These are phyloP conservation scores for Aspergillus nanangensis DNA, from an alignment of 495 filamentous ascomycete genomes.

Conservation along the genomic window DNA sequence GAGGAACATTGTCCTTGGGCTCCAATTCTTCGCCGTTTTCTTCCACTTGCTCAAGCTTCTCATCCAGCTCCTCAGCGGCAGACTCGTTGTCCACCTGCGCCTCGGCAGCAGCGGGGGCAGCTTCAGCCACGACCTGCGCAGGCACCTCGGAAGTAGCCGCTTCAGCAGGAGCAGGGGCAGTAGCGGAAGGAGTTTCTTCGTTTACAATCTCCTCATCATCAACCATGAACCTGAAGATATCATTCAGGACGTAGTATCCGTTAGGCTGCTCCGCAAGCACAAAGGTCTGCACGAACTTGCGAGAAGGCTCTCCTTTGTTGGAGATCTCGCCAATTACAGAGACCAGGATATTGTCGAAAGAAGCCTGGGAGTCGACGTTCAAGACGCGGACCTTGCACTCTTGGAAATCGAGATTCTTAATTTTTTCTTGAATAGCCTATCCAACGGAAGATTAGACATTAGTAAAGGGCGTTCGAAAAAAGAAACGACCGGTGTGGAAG, in stretches of 20 bases:
- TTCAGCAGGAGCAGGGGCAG: constrained; percentile 22
- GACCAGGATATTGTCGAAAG: constrained; percentile 87
- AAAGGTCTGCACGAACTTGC: constrained; percentile 98
- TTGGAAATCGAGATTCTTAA: constrained; percentile 88
- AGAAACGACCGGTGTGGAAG: not conserved
- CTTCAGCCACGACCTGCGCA: constrained; percentile 11
- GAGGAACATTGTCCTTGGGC: constrained; percentile 26
- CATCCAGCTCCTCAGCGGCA: constrained; percentile 50
- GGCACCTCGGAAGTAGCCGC: constrained; percentile 17
- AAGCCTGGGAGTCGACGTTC: constrained; percentile 95
- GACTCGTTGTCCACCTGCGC: constrained; percentile 27
- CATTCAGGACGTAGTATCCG: constrained; percentile 96
- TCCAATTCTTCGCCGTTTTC: constrained; percentile 25
- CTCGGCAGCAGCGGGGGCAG: constrained; percentile 24
- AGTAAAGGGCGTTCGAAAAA: constrained; percentile 9
- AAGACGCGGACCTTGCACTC: constrained; percentile 97
- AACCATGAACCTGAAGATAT: constrained; percentile 89
- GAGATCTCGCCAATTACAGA: constrained; percentile 98
- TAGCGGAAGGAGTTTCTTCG: constrained; percentile 52
- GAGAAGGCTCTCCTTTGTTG: constrained; percentile 82
- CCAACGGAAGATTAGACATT: constrained; percentile 3
- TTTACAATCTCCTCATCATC: constrained; percentile 61
- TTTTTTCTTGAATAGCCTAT: constrained; percentile 88
- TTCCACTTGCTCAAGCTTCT: constrained; percentile 50
- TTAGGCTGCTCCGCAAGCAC: constrained; percentile 94